These are phyloP conservation scores for Actinomortierella ambigua DNA, from an alignment of 371 early-diverging fungal genomes.

Conservation along the genomic window DNA sequence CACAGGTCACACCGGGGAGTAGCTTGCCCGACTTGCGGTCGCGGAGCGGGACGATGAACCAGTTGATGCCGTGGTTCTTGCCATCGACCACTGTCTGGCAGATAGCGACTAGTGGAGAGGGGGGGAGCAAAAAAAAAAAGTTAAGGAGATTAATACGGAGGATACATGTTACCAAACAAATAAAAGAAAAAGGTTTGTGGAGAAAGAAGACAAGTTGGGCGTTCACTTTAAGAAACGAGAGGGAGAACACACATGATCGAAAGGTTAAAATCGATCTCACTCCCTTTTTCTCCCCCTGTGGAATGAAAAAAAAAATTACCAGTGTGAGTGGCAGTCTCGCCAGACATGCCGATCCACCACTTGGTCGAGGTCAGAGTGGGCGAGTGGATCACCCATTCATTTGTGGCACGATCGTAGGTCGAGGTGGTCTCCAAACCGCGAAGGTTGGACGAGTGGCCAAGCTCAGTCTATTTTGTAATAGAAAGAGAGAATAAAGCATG, in stretches of 20 bases:
- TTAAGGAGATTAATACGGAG: too few relatives aligned
- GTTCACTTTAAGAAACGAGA: too few relatives aligned
- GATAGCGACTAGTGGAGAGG: conserved; percentile 48
- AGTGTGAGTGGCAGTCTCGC: conserved; percentile 79
- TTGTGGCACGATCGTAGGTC: conserved; percentile 74
- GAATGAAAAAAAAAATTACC: conserved; percentile 28
- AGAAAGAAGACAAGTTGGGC: too few relatives aligned
- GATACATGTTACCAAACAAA: too few relatives aligned
- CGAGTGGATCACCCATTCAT: conserved; percentile 85
- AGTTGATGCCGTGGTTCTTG: conserved; percentile 74
- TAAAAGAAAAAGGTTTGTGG: too few relatives aligned
- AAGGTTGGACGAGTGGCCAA: conserved; percentile 86
- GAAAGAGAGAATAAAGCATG: too few relatives aligned
- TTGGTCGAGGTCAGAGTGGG: conserved; percentile 85
- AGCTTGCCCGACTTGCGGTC: conserved; percentile 71
- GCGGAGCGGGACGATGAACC: conserved; percentile 88
- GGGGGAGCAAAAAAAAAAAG: not conserved
- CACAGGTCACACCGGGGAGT: conserved; percentile 80
- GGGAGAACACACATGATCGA: too few relatives aligned
- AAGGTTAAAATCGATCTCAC: too few relatives aligned
- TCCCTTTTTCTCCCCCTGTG: too few relatives aligned
- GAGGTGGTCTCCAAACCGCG: conserved; percentile 90
- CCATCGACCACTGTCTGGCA: conserved; percentile 69
- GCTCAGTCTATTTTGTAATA: conserved; percentile 55
- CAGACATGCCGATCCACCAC: conserved; percentile 95